A percentile compares a stretch with the other conserved stretches of the same genome.
These are phyloP conservation scores for Ensete glaucum DNA, from an alignment of 176 grass and related monocot species.

Conservation along the genomic window DNA sequence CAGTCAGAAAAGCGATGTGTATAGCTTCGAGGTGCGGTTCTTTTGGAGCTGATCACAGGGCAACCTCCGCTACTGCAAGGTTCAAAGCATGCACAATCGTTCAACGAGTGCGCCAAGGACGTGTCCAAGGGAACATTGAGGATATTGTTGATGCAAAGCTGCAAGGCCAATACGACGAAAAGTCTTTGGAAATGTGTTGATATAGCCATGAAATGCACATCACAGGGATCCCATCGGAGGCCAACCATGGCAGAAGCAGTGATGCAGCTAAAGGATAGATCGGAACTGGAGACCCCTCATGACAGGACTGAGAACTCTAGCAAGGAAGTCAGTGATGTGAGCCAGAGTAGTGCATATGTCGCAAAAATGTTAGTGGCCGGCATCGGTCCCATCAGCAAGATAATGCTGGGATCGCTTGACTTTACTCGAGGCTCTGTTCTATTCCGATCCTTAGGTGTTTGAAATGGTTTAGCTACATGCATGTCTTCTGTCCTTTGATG, in stretches of 20 bases:
- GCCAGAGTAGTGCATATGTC: background rate
- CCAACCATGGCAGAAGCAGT: conserved; percentile 26
- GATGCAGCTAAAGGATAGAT: conserved; percentile 18
- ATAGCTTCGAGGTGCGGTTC: conserved; percentile 29
- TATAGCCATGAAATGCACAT: conserved; percentile 24
- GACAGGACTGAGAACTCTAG: background rate
- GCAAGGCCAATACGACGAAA: conserved; percentile 16
- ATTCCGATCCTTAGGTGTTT: too few species aligned
- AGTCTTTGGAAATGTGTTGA: conserved; percentile 35
- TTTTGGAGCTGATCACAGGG: conserved; percentile 40
- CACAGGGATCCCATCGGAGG: conserved; percentile 10
- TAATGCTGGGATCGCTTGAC: background rate
- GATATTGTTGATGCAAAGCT: conserved; percentile 19
- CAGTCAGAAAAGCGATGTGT: conserved; percentile 19
- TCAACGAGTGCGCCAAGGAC: conserved; percentile 20
- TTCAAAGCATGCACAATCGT: background rate
- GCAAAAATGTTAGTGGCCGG: background rate
- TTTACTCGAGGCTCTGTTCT: too few species aligned
- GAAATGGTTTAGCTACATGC: too few species aligned
- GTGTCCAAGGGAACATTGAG: conserved; percentile 29
- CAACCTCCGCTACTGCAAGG: background rate
- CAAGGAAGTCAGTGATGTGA: background rate
- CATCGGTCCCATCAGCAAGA: background rate
- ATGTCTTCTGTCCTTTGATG: too few species aligned
- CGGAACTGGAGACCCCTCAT: conserved; percentile 13